Evolutionary conservation across 2,329 filamentous ascomycete genomes (phyloP).

Genomic region (Xylariaceae sp.): DNA sequence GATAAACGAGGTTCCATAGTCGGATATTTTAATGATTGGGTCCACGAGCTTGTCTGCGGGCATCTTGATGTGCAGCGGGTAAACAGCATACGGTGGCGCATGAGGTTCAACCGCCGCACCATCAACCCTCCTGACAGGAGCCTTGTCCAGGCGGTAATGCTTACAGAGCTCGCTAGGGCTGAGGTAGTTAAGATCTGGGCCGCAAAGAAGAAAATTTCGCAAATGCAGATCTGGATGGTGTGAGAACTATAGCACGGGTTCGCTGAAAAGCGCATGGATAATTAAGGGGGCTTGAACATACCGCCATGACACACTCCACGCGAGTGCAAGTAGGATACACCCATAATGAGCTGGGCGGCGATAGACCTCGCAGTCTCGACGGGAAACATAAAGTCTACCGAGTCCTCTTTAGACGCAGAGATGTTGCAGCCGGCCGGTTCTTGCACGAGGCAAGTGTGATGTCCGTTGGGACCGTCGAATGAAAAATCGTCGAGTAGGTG

Average conservation of each 20-base stretch:
- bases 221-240: slow-evolving; percentile 8
- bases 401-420: slow-evolving; percentile 6
- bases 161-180: slow-evolving; percentile 21
- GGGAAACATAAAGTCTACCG: slow-evolving; percentile 24
- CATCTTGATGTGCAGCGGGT: slow-evolving; percentile 27
- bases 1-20: slow-evolving; percentile 36
- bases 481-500: slow-evolving; percentile 25
- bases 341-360: slow-evolving; percentile 29
- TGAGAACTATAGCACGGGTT: slow-evolving; percentile 9
- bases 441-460: slow-evolving; percentile 27
- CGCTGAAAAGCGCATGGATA: slow-evolving; percentile 11
- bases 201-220: slow-evolving; percentile 23
- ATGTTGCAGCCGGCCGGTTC: slow-evolving; percentile 21
- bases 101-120: slow-evolving; percentile 26
- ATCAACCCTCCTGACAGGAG: slow-evolving; percentile 25
- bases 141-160: slow-evolving; percentile 22
- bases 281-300: slow-evolving; percentile 9
- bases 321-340: slow-evolving; percentile 26
- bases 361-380: slow-evolving; percentile 28
- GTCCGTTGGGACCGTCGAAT: slow-evolving; percentile 28
- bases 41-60: slow-evolving; percentile 22
- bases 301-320: slow-evolving; percentile 30
- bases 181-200: slow-evolving; percentile 9
- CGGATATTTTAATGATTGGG: slow-evolving; percentile 25
- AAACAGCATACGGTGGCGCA: slow-evolving; percentile 32